Evolutionary conservation across 352 stramenopile genomes (phyloP).

Genomic region (Pythium volutum): DNA sequence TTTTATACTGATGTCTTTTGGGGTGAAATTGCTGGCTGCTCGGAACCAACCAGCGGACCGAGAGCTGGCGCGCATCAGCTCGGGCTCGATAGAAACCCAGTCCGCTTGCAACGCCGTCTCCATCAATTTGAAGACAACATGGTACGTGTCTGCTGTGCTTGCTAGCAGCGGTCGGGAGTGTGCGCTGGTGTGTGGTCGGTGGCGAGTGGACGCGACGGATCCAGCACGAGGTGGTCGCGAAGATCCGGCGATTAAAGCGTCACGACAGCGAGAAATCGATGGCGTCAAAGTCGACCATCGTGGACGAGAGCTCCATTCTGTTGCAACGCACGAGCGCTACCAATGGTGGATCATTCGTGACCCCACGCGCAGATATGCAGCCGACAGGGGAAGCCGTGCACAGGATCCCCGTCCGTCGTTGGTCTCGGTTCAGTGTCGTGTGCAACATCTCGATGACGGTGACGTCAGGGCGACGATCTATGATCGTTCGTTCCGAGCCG

Average conservation of each 20-base stretch:
- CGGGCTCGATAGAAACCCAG: slow-evolving; percentile 29
- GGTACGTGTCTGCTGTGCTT: slow-evolving; percentile 40
- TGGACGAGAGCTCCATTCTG: not conserved
- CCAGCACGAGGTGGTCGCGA: not conserved
- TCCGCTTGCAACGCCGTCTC: slow-evolving; percentile 78
- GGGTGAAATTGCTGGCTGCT: slow-evolving; percentile 27
- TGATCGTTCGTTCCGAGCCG: no score
- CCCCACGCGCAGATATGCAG: not conserved
- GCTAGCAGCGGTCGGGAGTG: slow-evolving; percentile 2
- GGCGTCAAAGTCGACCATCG: not conserved
- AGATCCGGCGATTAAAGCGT: not conserved
- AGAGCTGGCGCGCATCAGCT: slow-evolving; percentile 8
- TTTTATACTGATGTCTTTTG: slow-evolving; percentile 27
- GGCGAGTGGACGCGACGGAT: not conserved
- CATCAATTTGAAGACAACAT: slow-evolving; percentile 86
- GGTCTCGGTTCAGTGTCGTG: no score
- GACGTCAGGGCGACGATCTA: no score
- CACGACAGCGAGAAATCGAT: not conserved
- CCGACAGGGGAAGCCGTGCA: not conserved
- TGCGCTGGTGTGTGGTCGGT: not conserved
- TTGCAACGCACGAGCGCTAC: not conserved
- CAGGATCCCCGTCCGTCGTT: not conserved
- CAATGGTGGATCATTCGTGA: not conserved
- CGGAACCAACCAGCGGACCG: slow-evolving; percentile 45
- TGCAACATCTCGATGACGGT: no score